Evolutionary conservation across 129 eudicot genomes (phyloP).

Genomic region (Flaveria brownii): DNA sequence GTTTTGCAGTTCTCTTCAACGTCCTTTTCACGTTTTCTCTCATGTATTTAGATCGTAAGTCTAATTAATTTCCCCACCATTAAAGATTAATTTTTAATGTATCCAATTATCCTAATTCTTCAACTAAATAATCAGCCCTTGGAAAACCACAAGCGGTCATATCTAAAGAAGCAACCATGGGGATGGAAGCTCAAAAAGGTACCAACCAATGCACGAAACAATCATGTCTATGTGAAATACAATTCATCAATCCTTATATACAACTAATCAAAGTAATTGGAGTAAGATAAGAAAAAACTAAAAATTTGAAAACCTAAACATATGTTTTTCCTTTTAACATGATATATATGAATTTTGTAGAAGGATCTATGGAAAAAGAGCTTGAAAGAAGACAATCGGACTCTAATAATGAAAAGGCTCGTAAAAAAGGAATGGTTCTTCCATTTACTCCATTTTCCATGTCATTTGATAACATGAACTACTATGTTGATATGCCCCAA

Average conservation of each 20-base stretch:
- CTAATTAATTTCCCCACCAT: background rate
- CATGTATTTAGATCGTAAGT: conserved; percentile 47
- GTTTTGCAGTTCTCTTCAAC: conserved; percentile 45
- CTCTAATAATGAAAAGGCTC: conserved; percentile 12
- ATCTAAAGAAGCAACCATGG: conserved; percentile 40
- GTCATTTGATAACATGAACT: conserved; percentile 48
- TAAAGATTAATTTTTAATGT: background rate
- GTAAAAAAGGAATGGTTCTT: conserved; percentile 47
- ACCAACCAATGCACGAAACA: conserved; percentile 27
- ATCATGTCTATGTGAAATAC: conserved; percentile 36
- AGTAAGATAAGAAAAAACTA: conserved; percentile 24
- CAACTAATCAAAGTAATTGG: conserved; percentile 48
- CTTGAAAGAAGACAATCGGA: background rate
- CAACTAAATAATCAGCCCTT: conserved; percentile 37
- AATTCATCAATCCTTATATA: conserved; percentile 38
- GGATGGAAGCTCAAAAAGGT: conserved; percentile 18
- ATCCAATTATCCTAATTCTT: background rate
- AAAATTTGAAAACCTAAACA: background rate
- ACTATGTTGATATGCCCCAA: conserved; percentile 54
- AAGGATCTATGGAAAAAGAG: background rate
- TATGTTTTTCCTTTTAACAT: conserved; percentile 13
- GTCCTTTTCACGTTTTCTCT: conserved; percentile 47
- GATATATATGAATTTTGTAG: conserved; percentile 12
- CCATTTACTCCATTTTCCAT: conserved; percentile 48
- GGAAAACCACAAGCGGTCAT: conserved; percentile 60